phyloP scores from a whole-genome alignment of 2,329 filamentous ascomycete genomes.

The Colletotrichum siamense region DNA sequence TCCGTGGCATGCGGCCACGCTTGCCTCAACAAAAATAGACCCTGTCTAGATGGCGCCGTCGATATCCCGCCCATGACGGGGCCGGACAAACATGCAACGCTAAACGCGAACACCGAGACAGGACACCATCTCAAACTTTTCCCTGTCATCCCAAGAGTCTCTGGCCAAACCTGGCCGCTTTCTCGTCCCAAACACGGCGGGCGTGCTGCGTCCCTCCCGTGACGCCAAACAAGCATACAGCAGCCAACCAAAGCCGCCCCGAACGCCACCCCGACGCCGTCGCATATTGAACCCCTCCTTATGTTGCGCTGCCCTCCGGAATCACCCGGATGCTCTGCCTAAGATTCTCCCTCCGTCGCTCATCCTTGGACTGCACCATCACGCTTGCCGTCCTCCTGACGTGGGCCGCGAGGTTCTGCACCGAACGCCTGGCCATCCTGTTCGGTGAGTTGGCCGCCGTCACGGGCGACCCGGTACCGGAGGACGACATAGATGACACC shows the following conservation, averaged over 20 bases:
- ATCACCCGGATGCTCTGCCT: conserved; percentile 42
- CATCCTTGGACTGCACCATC: conserved; percentile 27
- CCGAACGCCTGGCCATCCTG: neutral
- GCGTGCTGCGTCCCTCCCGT: neutral
- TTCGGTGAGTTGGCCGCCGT: neutral
- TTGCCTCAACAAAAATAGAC: neutral
- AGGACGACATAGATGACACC: neutral
- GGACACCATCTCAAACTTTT: neutral
- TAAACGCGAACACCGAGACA: neutral
- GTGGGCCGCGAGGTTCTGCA: conserved; percentile 20
- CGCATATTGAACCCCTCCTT: neutral
- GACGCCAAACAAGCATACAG: neutral
- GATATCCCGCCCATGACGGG: neutral
- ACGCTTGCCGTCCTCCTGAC: conserved; percentile 18
- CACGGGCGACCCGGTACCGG: neutral
- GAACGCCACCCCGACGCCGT: neutral
- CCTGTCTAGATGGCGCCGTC: neutral
- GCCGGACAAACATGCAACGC: conserved; percentile 1
- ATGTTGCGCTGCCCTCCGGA: conserved; percentile 22
- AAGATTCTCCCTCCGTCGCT: conserved; percentile 39
- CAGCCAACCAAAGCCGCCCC: neutral
- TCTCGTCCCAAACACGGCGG: neutral
- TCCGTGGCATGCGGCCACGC: neutral
- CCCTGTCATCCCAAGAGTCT: neutral
- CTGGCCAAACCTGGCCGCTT: neutral